A percentile compares a stretch with the other conserved stretches of the same genome.
phyloP scores from a whole-genome alignment of 2,329 filamentous ascomycete species.

The Xylaria sp. region DNA sequence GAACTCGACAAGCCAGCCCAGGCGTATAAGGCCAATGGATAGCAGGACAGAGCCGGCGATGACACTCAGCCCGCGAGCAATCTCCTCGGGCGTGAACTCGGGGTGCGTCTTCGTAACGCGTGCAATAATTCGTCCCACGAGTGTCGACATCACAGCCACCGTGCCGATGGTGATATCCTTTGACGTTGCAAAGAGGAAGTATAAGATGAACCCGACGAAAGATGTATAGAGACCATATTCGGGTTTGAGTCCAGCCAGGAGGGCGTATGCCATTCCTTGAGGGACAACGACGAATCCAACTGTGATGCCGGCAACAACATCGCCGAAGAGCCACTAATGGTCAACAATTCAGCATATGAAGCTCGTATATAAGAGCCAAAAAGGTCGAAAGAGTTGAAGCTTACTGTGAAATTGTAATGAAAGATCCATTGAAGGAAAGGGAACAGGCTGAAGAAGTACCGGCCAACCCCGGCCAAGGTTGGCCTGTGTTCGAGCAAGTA shows the following conservation, averaged over 20 bases:
- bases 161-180: conserved; percentile 82
- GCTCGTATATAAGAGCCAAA: conserved; percentile 86
- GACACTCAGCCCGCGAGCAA: conserved; percentile 61
- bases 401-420: conserved; percentile 78
- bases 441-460: conserved; percentile 78
- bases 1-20: conserved; percentile 66
- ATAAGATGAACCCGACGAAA: conserved; percentile 54
- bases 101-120: conserved; percentile 54
- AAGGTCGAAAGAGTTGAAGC: conserved; percentile 62
- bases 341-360: conserved; percentile 46
- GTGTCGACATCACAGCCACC: conserved; percentile 64
- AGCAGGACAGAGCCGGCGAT: conserved; percentile 62
- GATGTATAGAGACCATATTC: conserved; percentile 61
- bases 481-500: conserved; percentile 76
- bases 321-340: conserved; percentile 38
- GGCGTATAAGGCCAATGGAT: conserved; percentile 60
- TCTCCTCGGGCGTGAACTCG: conserved; percentile 54
- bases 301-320: conserved; percentile 54
- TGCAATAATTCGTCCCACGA: conserved; percentile 62
- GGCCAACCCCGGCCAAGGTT: conserved; percentile 59
- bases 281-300: conserved; percentile 66
- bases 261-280: conserved; percentile 65
- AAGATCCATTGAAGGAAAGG: conserved; percentile 88
- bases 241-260: conserved; percentile 59
- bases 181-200: conserved; percentile 54